Evolutionary conservation across 768 basidiomycete genomes (phyloP), one percentile per base, ranked within the genome.

Genomic region (Amanita jacksonii): DNA sequence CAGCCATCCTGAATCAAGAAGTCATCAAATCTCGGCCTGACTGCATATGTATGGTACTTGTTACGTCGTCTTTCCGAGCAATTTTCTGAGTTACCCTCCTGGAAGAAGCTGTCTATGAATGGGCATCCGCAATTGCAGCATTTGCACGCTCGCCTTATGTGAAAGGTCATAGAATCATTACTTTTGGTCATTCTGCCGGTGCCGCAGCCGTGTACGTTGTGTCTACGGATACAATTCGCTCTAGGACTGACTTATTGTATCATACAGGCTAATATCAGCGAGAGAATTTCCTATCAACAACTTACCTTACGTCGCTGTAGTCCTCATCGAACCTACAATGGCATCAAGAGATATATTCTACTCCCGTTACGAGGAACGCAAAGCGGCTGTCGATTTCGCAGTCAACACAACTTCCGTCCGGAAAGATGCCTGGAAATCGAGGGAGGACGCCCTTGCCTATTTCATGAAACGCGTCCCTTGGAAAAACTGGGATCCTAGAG

Each of bases 271-370:
- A 36, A 57, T 70, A 20, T 63, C 69, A 8, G 65, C 63, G 3
- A 63, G 57, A 39, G 53, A 54, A 16, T 59, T 65, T 24, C 51
- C 61, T 5, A 19, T 54, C 5, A 41, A 53, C 4, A 28, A 50
- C 2, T 34, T 60, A 10, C 63, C 64, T 2, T 67, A 63, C 47
- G 37, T 51, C 6, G 60, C 66, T 5, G 44, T 74, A 8, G 56
- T 76, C 31, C 63, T 74, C 32, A 51, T 73, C 13, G 74, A 76
- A 49, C 63, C 72, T 0, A 66, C 68, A 0, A 61, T 73, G 27
- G 59, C 67, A 5, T 57, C 65, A 0, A 56, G 59, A 20, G 64
- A 67, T 28, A 40, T 67, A 3, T 72, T 67, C 54, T 54, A 63
- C 20, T 46, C 51, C 3, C 54, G 63, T 22, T 47, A 64, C 9